Evolutionary conservation across 1,284 basidiomycete genomes (phyloP), one percentile per base, ranked within the genome.

Genomic region (Cryptococcus sp.): DNA sequence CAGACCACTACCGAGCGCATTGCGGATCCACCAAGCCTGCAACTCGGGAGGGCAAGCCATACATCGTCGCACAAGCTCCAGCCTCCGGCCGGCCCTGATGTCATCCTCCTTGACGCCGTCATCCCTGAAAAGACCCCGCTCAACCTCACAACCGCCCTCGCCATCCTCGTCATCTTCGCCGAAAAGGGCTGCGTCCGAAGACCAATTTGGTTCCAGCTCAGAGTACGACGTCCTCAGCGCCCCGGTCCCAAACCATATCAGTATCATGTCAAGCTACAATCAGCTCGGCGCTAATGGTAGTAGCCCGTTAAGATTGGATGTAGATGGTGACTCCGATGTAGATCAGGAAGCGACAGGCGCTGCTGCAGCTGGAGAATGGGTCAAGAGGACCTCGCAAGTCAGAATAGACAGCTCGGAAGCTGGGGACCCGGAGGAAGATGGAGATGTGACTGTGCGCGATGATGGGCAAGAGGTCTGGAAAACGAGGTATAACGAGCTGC

Each of bases 141-240:
- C 68, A 27, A 66, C 59, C 22, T 68, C 68, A 5, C 63, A 68
- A 39, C 67, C 71, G 5, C 58, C 68, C n/a, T 70, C 68, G 3
- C 73, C 71, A 1, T 60, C 68, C 17, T 64, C 69, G 3, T 60
- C 59, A 3, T 74, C 71, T 8, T 72, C 72, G 13, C 72, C 75
- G 2, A 78, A 79, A 67, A 64, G 76, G 44, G 74, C 77, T 8
- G 72, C 72, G 11, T 78, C 76, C 3, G 77, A 79, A 60, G 75
- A 78, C 51, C 60, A 67, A 31, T 68, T 65, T 48, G 53, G 62
- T 31, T 68, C 61, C 8, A 68, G 67, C 50, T 71, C 55, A 50
- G 68, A 57, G 23, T 61, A 35, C 49, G 56, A 42, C 45, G 45
- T 48, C 39, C 53, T 59, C 27, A 54, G 50, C 31, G 31, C 31